Evolutionary conservation across 1,284 basidiomycete genomes (phyloP).

Genomic region (Crepidotus sp.): DNA sequence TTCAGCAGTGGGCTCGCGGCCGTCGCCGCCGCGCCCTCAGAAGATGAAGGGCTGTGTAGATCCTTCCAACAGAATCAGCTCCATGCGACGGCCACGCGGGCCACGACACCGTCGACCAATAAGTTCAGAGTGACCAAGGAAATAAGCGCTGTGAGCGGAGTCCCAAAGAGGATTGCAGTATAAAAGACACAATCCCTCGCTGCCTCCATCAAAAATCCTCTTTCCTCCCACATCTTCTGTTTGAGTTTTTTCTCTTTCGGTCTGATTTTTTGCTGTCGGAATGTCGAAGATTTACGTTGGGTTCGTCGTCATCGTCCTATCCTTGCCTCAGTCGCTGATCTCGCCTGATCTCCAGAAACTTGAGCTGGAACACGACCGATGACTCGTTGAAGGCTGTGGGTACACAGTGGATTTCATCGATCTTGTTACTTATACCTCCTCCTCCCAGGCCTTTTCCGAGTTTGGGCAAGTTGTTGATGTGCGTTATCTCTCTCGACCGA

Average conservation of each 20-base stretch:
- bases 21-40: no score
- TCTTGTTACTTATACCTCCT: conserved; percentile 27
- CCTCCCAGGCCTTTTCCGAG: conserved; percentile 53
- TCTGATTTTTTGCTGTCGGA: conserved; percentile 6
- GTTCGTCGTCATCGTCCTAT: conserved; percentile 58
- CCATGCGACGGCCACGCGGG: no score
- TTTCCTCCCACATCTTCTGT: conserved; percentile 12
- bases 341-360: conserved; percentile 50
- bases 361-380: conserved; percentile 92
- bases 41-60: background rate
- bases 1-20: no score
- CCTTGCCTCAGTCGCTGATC: conserved; percentile 32
- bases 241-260: conserved; percentile 11
- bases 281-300: conserved; percentile 73
- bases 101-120: no score
- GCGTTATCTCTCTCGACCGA: conserved; percentile 26
- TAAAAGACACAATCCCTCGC: background rate
- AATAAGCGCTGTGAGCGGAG: conserved; percentile 4
- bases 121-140: background rate
- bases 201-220: conserved; percentile 8
- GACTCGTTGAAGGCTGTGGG: conserved; percentile 77
- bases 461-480: conserved; percentile 70
- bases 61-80: background rate
- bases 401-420: conserved; percentile 27
- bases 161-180: conserved; percentile 4